Evolutionary conservation across 2,329 filamentous ascomycete genomes (phyloP).

Genomic region (Teratosphaeria nubilosa): DNA sequence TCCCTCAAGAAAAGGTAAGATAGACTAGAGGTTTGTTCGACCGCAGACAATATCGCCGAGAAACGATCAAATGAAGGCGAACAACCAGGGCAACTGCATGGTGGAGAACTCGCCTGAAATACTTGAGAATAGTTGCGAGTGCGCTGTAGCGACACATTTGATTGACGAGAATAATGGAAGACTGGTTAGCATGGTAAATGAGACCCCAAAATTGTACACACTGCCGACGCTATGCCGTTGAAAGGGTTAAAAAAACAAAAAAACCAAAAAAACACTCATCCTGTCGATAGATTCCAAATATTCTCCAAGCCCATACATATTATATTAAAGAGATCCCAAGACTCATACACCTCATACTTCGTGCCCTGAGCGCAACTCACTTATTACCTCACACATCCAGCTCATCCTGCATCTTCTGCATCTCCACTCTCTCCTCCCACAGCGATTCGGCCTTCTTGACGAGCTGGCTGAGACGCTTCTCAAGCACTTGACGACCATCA

Average conservation of each 20-base stretch:
- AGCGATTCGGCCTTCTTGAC: constrained; percentile 34
- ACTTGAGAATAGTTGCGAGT: too few relatives aligned
- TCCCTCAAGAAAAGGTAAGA: too few relatives aligned
- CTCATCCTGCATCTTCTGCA: background rate
- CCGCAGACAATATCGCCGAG: too few relatives aligned
- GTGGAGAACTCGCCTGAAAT: too few relatives aligned
- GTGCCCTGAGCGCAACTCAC: background rate
- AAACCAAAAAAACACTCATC: background rate
- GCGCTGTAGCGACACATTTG: too few relatives aligned
- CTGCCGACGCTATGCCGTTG: background rate
- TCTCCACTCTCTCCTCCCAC: background rate
- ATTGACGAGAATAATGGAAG: too few relatives aligned
- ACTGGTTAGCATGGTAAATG: too few relatives aligned
- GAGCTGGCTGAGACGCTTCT: constrained; percentile 65
- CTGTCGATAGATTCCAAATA: background rate
- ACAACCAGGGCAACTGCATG: too few relatives aligned
- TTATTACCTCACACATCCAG: background rate
- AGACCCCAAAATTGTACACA: background rate
- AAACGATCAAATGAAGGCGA: too few relatives aligned
- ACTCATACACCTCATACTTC: background rate
- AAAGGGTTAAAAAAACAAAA: too few relatives aligned
- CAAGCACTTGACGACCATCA: constrained; percentile 63
- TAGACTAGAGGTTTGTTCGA: too few relatives aligned
- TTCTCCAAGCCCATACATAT: too few relatives aligned
- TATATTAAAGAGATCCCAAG: background rate